Evolutionary conservation across 495 filamentous ascomycete species (phyloP).

Genomic region (Tuber brumale): DNA sequence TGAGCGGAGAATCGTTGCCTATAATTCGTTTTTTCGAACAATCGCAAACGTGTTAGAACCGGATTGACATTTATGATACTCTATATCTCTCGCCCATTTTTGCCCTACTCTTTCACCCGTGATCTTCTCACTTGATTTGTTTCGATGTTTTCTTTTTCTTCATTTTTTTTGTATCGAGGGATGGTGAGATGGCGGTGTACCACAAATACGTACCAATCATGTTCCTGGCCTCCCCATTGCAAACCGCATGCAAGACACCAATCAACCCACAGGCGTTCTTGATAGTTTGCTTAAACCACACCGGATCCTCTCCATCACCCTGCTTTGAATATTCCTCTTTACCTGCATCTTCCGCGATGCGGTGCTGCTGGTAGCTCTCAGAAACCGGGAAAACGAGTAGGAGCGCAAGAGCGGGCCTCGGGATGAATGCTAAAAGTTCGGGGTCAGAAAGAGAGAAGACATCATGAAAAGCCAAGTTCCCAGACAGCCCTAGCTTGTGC

Average conservation of each 20-base stretch:
- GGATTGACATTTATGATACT: constrained; percentile 6
- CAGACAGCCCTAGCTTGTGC: constrained; percentile 66
- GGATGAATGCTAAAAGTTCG: constrained; percentile 70
- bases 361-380: constrained; percentile 60
- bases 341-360: constrained; percentile 57
- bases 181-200: constrained; percentile 3
- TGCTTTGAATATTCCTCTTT: constrained; percentile 46
- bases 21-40: constrained; percentile 36
- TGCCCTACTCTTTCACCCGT: constrained; percentile 1
- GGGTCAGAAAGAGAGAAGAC: constrained; percentile 76
- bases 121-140: neutral
- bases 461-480: constrained; percentile 64
- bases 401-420: constrained; percentile 73
- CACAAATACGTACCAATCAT: constrained; percentile 46
- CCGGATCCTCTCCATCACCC: constrained; percentile 52
- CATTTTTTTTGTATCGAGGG: neutral
- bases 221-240: constrained; percentile 53
- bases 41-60: constrained; percentile 17
- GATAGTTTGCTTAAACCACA: constrained; percentile 93
- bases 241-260: constrained; percentile 66
- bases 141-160: constrained; percentile 14
- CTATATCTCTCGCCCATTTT: neutral
- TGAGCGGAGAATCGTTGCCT: constrained; percentile 38
- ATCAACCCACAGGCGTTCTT: constrained; percentile 80
- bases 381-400: constrained; percentile 79